Conservation (phyloP, 2,329 filamentous ascomycete species). For the Cladosporium austrohemisphaericum region DNA sequence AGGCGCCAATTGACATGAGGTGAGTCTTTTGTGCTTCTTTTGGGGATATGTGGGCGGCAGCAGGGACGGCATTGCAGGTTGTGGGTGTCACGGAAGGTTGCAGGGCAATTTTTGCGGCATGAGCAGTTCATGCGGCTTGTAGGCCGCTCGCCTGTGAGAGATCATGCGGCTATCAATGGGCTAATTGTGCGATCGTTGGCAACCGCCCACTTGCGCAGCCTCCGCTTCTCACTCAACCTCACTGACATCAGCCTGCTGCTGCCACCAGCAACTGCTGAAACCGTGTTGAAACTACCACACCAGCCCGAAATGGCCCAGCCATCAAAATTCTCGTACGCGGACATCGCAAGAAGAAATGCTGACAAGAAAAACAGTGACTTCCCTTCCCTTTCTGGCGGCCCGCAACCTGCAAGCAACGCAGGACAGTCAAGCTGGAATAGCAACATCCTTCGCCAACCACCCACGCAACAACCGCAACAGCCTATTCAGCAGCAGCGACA, state of each 20-base stretch:
- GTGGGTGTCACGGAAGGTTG: not conserved
- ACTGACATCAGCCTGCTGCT: not conserved
- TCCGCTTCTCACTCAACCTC: not conserved
- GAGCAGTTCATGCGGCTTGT: not conserved
- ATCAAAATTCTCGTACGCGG: not conserved
- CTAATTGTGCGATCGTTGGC: not conserved
- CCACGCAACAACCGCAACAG: slow-evolving; percentile 37
- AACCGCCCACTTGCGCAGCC: not conserved
- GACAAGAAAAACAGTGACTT: slow-evolving; percentile 52
- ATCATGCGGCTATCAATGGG: not conserved
- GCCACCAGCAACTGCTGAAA: not conserved
- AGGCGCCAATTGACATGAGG: slow-evolving; percentile 35
- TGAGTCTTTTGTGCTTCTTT: slow-evolving; percentile 21
- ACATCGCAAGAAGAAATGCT: slow-evolving; percentile 16
- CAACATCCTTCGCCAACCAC: slow-evolving; percentile 49
- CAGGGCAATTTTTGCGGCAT: not conserved
- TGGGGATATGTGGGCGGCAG: not conserved
- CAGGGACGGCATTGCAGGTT: not conserved
- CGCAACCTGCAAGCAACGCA: slow-evolving; percentile 51
- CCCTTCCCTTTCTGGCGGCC: slow-evolving; percentile 56
- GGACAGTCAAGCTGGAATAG: slow-evolving; percentile 56
- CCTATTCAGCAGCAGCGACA: slow-evolving; percentile 48
- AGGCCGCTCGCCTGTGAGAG: not conserved
- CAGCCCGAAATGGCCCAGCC: not conserved
- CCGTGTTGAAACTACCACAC: not conserved